A percentile compares a stretch with the other conserved stretches of the same genome.
Evolutionary conservation across 768 basidiomycete genomes (phyloP).

Genomic region (Arthromyces matolae): DNA sequence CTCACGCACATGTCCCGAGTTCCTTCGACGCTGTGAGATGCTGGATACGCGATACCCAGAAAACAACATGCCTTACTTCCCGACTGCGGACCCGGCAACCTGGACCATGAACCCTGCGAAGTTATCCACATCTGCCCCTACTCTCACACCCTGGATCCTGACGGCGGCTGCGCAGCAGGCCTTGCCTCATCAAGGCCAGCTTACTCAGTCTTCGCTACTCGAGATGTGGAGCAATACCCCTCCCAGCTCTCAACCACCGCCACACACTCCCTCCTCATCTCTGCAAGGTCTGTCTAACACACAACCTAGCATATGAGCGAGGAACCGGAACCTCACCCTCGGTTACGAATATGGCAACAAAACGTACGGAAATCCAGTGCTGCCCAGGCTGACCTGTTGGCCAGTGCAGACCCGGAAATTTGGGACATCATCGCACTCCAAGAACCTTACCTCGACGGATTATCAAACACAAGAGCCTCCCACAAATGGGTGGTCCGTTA

Average conservation of each 20-base stretch:
- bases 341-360: background rate
- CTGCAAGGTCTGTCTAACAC: no score
- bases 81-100: slow-evolving; percentile 2
- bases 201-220: background rate
- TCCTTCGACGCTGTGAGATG: background rate
- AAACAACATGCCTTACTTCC: slow-evolving; percentile 12
- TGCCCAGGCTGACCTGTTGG: no score
- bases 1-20: background rate
- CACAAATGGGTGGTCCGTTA: background rate
- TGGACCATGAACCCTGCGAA: slow-evolving; percentile 4
- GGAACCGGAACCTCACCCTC: background rate
- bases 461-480: background rate
- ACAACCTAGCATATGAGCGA: background rate
- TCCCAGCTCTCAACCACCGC: background rate
- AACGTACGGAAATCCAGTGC: background rate
- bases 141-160: background rate
- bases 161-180: background rate
- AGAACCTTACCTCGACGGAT: background rate
- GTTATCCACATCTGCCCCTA: background rate
- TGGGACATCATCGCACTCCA: background rate
- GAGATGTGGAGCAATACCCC: background rate
- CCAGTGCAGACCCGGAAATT: background rate
- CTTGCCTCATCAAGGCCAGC: background rate
- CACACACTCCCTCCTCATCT: background rate
- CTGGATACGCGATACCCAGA: slow-evolving; percentile 1